Conservation (phyloP, 352 stramenopile genomes). For the Pythium chondricola region DNA sequence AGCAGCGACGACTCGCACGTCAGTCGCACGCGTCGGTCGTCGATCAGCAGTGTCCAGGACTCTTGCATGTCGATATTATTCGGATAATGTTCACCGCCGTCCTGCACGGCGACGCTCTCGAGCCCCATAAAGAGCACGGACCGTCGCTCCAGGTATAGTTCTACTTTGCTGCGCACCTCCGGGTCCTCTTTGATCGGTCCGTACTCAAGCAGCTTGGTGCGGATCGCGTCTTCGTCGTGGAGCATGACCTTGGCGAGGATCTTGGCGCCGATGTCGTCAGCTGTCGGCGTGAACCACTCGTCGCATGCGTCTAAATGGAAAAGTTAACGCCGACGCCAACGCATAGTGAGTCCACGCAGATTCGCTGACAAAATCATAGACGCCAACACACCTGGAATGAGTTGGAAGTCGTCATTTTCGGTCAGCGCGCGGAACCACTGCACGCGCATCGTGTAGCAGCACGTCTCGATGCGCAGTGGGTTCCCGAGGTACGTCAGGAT, state of each 20-base stretch:
- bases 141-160: constrained; percentile 75
- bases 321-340: neutral
- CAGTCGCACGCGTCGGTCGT: constrained; percentile 66
- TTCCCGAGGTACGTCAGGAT: constrained; percentile 65
- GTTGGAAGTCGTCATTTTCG: constrained; percentile 61
- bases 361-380: neutral
- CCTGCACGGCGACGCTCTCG: constrained; percentile 39
- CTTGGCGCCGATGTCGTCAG: constrained; percentile 70
- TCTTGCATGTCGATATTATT: constrained; percentile 69
- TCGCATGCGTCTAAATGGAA: constrained; percentile 27
- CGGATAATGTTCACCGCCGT: constrained; percentile 44
- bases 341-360: neutral
- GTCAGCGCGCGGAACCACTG: constrained; percentile 74
- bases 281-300: constrained; percentile 76
- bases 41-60: constrained; percentile 77
- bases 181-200: constrained; percentile 80
- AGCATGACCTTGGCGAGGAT: constrained; percentile 76
- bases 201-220: constrained; percentile 80
- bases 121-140: constrained; percentile 73
- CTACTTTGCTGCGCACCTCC: constrained; percentile 80
- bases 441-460: constrained; percentile 61
- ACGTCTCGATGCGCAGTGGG: constrained; percentile 47
- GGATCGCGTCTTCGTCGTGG: constrained; percentile 57
- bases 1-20: constrained; percentile 80
- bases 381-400: constrained; percentile 36